These are phyloP conservation scores for Erodium maritimum DNA, from an alignment of 345 rosid genomes.

Conservation along the genomic window DNA sequence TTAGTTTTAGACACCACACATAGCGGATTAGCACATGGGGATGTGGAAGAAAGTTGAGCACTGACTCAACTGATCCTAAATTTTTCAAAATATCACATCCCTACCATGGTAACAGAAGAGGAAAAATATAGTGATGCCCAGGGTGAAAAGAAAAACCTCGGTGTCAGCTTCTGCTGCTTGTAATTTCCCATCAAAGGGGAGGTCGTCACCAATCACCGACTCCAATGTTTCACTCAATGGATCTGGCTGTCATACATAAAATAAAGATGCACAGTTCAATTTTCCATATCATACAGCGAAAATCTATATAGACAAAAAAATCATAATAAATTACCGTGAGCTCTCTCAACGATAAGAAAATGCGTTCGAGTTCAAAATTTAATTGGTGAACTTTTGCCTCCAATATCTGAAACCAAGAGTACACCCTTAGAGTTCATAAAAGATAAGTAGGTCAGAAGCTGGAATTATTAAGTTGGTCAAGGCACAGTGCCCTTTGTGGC, in stretches of 20 bases:
- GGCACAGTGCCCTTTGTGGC: background rate
- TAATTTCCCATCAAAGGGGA: constrained; percentile 42
- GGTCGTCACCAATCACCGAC: constrained; percentile 54
- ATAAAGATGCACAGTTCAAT: constrained; percentile 2
- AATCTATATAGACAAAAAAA: background rate
- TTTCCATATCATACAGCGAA: background rate
- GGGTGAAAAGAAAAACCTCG: constrained; percentile 39
- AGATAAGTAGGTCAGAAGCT: constrained; percentile 3
- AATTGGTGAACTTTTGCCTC: constrained; percentile 93
- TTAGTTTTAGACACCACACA: no score
- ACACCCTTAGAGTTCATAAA: constrained; percentile 3
- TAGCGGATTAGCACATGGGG: no score
- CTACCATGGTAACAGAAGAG: constrained; percentile 2
- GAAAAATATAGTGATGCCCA: background rate
- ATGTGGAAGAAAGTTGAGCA: no score
- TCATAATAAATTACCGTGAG: constrained; percentile 34
- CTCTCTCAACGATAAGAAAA: constrained; percentile 80
- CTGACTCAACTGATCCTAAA: no score
- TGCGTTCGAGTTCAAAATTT: constrained; percentile 72
- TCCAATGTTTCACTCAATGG: constrained; percentile 73
- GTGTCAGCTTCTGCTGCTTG: constrained; percentile 59
- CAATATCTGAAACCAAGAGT: constrained; percentile 43
- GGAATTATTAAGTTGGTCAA: background rate
- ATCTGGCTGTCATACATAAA: constrained; percentile 52
- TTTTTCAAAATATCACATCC: background rate